A percentile compares a stretch with the other conserved stretches of the same genome.
Evolutionary conservation across 139 green algal genomes (phyloP).

Genomic region (Haematococcus lacustris): DNA sequence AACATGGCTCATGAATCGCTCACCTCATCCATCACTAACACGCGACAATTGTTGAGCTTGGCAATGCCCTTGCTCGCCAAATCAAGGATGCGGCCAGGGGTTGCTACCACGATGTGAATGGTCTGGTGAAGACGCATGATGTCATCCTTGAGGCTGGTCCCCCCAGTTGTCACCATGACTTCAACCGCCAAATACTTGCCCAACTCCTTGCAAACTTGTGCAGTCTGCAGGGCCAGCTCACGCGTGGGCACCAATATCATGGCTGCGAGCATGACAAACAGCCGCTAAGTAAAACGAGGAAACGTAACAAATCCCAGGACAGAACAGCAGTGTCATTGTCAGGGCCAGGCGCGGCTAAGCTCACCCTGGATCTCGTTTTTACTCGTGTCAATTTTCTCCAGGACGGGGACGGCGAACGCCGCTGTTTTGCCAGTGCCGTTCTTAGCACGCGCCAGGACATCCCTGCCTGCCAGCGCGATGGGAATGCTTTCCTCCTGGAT

Average conservation of each 20-base stretch:
- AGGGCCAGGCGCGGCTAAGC: no score
- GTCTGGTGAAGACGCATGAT: slow-evolving; percentile 94
- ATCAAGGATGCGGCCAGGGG: slow-evolving; percentile 93
- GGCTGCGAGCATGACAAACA: no score
- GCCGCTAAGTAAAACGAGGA: no score
- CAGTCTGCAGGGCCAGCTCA: slow-evolving; percentile 96
- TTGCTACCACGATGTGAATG: slow-evolving; percentile 84
- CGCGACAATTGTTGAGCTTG: slow-evolving; percentile 77
- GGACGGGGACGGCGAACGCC: slow-evolving; percentile 94
- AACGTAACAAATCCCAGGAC: no score
- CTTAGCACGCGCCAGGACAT: slow-evolving; percentile 98
- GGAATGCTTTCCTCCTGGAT: slow-evolving; percentile 97
- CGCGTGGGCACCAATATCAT: slow-evolving; percentile 95
- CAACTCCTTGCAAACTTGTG: slow-evolving; percentile 95
- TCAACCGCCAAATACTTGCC: slow-evolving; percentile 85
- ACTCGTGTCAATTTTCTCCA: slow-evolving; percentile 87
- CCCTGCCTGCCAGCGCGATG: slow-evolving; percentile 93
- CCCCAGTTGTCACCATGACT: slow-evolving; percentile 96
- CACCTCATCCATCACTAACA: slow-evolving; percentile 97
- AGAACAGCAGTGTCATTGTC: no score
- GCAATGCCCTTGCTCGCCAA: slow-evolving; percentile 88
- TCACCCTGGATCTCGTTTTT: slow-evolving; percentile 91
- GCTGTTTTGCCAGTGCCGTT: slow-evolving; percentile 99
- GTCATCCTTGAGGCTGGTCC: slow-evolving; percentile 94
- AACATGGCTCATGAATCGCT: no score